Percentiles rank a stretch among this genome's conserved stretches.
These are phyloP conservation scores for Termitomyces sp. DNA, from an alignment of 768 basidiomycete species.

Conservation along the genomic window DNA sequence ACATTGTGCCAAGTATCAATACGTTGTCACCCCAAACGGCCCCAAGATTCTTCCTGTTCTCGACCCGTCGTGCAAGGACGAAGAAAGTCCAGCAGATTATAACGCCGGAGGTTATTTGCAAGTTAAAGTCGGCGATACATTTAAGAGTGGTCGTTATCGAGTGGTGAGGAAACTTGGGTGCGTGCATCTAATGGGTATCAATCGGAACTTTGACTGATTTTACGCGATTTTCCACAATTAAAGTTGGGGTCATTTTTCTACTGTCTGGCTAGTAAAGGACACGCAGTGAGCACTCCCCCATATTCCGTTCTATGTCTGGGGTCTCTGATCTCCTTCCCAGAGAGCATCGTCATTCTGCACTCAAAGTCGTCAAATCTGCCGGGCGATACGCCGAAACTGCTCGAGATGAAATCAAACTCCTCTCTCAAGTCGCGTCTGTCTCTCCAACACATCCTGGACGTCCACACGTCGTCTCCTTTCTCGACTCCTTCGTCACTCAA, in stretches of 20 bases:
- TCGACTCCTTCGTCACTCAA: conserved; percentile 83
- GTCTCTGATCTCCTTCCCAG: conserved; percentile 30
- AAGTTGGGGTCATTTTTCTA: conserved; percentile 95
- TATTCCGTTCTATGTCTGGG: background rate
- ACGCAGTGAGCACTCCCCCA: conserved; percentile 42
- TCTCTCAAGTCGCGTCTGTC: conserved; percentile 66
- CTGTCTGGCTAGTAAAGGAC: conserved; percentile 89
- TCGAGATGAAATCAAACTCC: conserved; percentile 91
- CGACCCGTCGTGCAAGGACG: conserved; percentile 64
- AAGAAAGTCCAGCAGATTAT: conserved; percentile 82
- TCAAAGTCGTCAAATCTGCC: conserved; percentile 95
- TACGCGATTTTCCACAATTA: conserved; percentile 11
- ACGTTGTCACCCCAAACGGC: conserved; percentile 60
- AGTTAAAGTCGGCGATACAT: conserved; percentile 76
- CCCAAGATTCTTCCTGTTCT: conserved; percentile 70
- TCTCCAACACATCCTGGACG: conserved; percentile 77
- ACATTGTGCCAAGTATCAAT: conserved; percentile 69
- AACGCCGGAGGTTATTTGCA: conserved; percentile 78
- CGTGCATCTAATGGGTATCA: conserved; percentile 13
- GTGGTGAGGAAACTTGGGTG: conserved; percentile 90
- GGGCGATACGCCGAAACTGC: conserved; percentile 95
- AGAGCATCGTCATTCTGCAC: conserved; percentile 72
- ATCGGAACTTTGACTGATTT: conserved; percentile 20
- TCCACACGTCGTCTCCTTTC: conserved; percentile 78
- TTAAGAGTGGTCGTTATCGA: conserved; percentile 80